These are phyloP conservation scores for Acer yangbiense DNA, from an alignment of 345 rosid genomes.

Conservation along the genomic window DNA sequence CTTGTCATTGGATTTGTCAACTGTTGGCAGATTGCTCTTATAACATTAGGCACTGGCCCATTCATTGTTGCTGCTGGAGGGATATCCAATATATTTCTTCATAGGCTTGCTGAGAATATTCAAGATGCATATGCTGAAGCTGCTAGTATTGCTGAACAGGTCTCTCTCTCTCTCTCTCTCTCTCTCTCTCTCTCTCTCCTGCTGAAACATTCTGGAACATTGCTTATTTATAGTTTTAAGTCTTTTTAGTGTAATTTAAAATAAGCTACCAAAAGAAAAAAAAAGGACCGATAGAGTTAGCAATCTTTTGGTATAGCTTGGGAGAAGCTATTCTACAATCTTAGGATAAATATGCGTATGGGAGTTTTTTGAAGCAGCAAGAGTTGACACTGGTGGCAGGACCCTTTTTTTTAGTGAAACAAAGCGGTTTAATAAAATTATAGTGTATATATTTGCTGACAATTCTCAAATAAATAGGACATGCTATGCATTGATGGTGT, in stretches of 20 bases:
- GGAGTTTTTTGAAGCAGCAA: background rate
- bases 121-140: constrained; percentile 99
- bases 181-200: background rate
- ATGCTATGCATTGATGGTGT: background rate
- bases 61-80: constrained; percentile 99
- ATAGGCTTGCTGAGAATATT: constrained; percentile 97
- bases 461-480: background rate
- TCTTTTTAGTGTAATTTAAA: background rate
- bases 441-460: background rate
- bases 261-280: background rate
- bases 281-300: background rate
- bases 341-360: background rate
- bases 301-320: background rate
- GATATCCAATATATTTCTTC: constrained; percentile 97
- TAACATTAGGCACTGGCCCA: constrained; percentile 96
- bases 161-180: constrained; percentile 21
- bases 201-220: background rate
- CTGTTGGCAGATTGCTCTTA: constrained; percentile 96
- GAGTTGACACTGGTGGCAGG: background rate
- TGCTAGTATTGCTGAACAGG: constrained; percentile 99
- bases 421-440: too few relatives aligned
- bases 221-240: background rate
- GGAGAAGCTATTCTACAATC: background rate
- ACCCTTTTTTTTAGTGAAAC: background rate
- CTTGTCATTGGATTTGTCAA: constrained; percentile 84